A percentile compares a stretch with the other conserved stretches of the same genome.
These are phyloP conservation scores for Zygoascus hellenicus DNA, from an alignment of 1,139 yeast genomes.

Conservation along the genomic window DNA sequence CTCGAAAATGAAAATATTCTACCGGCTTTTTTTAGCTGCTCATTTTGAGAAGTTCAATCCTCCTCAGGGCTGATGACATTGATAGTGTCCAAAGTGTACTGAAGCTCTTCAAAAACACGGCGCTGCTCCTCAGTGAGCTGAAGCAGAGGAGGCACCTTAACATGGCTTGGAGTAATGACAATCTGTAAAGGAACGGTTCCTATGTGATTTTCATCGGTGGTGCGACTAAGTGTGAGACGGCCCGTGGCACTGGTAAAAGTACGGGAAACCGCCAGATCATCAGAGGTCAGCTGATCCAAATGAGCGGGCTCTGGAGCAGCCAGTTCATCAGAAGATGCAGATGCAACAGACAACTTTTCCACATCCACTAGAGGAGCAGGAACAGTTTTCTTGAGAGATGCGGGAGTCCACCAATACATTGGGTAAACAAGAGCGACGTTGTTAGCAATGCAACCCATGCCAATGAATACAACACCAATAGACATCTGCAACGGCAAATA, in stretches of 20 bases:
- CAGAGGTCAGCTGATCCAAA: background rate
- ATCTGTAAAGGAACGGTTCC: conserved; percentile 6
- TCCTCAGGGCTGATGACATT: conserved; percentile 5
- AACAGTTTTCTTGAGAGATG: conserved; percentile 1
- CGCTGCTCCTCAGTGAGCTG: conserved; percentile 4
- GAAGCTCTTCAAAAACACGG: conserved; percentile 4
- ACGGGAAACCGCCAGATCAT: background rate
- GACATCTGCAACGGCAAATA: conserved; percentile 54
- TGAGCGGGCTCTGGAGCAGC: no score
- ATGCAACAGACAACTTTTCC: background rate
- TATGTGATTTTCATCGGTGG: conserved; percentile 4
- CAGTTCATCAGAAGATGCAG: no score
- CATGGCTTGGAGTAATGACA: conserved; percentile 3
- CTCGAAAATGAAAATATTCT: no score
- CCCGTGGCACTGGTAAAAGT: background rate
- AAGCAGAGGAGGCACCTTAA: conserved; percentile 7
- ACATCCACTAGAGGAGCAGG: background rate
- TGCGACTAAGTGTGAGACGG: background rate
- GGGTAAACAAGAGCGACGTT: conserved; percentile 55
- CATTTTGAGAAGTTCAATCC: background rate
- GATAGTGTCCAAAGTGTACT: conserved; percentile 7
- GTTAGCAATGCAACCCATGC: conserved; percentile 51
- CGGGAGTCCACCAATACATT: conserved; percentile 57
- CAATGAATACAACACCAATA: conserved; percentile 45
- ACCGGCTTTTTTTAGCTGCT: no score